A percentile compares a stretch with the other conserved stretches of the same genome.
Evolutionary conservation across 2,329 filamentous ascomycete genomes (phyloP).

Genomic region (Monosporascus cannonballus): DNA sequence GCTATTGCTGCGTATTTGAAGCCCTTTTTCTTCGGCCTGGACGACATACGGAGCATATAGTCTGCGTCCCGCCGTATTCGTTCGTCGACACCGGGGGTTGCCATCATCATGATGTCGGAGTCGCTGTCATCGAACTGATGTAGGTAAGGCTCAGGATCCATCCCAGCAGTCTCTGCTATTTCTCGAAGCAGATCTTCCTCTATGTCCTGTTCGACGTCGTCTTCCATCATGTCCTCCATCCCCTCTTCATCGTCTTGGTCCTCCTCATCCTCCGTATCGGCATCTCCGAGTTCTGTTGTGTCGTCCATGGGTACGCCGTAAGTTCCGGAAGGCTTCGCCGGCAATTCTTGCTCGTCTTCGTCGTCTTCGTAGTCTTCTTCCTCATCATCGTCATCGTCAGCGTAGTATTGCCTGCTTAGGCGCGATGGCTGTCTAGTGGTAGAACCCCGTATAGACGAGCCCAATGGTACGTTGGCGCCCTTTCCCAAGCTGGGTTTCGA

Average conservation of each 20-base stretch:
- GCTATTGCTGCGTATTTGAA: slow-evolving; percentile 66
- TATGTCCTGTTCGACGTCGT: slow-evolving; percentile 29
- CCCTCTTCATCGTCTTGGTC: slow-evolving; percentile 31
- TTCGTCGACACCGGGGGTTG: slow-evolving; percentile 48
- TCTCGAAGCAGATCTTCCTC: slow-evolving; percentile 29
- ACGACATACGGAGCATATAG: slow-evolving; percentile 47
- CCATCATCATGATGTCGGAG: slow-evolving; percentile 48
- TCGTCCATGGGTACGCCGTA: slow-evolving; percentile 28
- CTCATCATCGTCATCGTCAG: slow-evolving; percentile 30
- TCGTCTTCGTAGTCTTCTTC: slow-evolving; percentile 34
- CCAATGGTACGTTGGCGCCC: slow-evolving; percentile 37
- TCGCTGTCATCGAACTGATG: slow-evolving; percentile 28
- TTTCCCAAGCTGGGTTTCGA: slow-evolving; percentile 27
- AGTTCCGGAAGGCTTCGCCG: slow-evolving; percentile 20
- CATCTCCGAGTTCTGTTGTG: slow-evolving; percentile 33
- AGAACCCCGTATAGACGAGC: slow-evolving; percentile 39
- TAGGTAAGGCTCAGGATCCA: slow-evolving; percentile 11
- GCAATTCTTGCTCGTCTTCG: slow-evolving; percentile 30
- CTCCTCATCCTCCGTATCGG: slow-evolving; percentile 24
- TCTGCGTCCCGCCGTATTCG: slow-evolving; percentile 50
- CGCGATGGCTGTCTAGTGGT: slow-evolving; percentile 41
- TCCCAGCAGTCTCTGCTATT: slow-evolving; percentile 19
- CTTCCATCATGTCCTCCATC: slow-evolving; percentile 32
- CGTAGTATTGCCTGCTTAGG: slow-evolving; percentile 40
- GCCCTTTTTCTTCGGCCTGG: slow-evolving; percentile 41